Conservation (phyloP, 2,329 filamentous ascomycete genomes). For the Dothideomycetes sp. region DNA sequence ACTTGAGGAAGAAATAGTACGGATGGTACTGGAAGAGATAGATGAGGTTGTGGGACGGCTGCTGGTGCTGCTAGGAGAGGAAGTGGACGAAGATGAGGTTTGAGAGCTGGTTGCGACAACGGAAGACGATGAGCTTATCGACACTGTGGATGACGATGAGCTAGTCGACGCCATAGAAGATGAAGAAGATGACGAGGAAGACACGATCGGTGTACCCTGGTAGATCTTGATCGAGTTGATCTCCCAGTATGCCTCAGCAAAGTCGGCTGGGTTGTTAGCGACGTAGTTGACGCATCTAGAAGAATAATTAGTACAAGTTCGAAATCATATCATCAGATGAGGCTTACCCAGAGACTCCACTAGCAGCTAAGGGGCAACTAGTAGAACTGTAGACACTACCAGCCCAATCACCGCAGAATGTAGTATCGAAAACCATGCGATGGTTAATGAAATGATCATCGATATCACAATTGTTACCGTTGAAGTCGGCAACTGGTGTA, state of each 20-base stretch:
- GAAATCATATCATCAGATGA: not conserved
- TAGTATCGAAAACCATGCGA: slow-evolving; percentile 56
- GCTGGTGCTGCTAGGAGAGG: not conserved
- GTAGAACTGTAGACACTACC: slow-evolving; percentile 14
- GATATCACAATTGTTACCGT: slow-evolving; percentile 28
- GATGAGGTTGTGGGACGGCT: not conserved
- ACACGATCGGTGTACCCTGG: not conserved
- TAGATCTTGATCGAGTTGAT: slow-evolving; percentile 21
- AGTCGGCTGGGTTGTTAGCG: slow-evolving; percentile 17
- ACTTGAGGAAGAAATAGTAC: not conserved
- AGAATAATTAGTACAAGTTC: not conserved
- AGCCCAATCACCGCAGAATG: slow-evolving; percentile 26
- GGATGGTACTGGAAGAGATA: not conserved
- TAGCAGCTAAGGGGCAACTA: slow-evolving; percentile 13
- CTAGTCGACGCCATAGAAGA: not conserved
- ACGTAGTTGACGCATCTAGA: slow-evolving; percentile 17
- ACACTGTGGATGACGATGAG: slow-evolving; percentile 1
- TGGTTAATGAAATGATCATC: slow-evolving; percentile 27
- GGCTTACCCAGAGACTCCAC: not conserved
- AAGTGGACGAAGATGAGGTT: not conserved
- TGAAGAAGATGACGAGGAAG: not conserved
- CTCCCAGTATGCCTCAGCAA: slow-evolving; percentile 18
- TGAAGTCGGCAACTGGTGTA: slow-evolving; percentile 50
- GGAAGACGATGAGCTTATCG: not conserved
- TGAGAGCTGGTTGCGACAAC: not conserved